Evolutionary conservation across 2,329 filamentous ascomycete species (phyloP).

Genomic region (Cercospora nicotianae): DNA sequence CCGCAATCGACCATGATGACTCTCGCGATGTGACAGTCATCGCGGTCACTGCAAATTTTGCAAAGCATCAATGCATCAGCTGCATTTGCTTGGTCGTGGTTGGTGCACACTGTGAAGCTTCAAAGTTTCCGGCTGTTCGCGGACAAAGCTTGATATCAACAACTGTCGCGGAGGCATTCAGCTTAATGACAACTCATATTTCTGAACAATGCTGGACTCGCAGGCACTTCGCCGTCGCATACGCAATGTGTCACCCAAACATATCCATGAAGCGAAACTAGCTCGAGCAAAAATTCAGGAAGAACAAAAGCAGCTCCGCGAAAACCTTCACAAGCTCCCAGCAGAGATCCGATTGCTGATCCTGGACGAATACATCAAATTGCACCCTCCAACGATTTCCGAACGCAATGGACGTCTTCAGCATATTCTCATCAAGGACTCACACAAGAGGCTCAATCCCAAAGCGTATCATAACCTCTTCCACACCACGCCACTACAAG

Average conservation of each 20-base stretch:
- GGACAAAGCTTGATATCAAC: neutral
- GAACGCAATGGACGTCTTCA: neutral
- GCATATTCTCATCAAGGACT: neutral
- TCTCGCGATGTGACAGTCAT: neutral
- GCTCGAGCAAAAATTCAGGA: neutral
- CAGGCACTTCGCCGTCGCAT: neutral
- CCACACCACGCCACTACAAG: neutral
- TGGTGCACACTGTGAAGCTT: neutral
- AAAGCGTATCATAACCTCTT: neutral
- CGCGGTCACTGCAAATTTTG: neutral
- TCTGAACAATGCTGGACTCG: neutral
- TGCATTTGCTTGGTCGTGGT: neutral
- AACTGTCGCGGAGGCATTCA: neutral
- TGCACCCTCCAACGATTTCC: neutral
- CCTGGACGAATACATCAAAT: neutral
- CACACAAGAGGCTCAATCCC: neutral
- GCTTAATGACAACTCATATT: neutral
- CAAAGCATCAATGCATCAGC: neutral
- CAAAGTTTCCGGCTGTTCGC: neutral
- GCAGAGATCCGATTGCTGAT: constrained; percentile 1
- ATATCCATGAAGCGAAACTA: neutral
- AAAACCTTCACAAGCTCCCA: neutral
- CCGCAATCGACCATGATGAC: neutral
- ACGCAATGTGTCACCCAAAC: neutral
- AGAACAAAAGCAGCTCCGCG: neutral